Evolutionary conservation across 108 stramenopile genomes (phyloP), one percentile per base, ranked within the genome.

Genomic region (Skeletonema potamos): DNA sequence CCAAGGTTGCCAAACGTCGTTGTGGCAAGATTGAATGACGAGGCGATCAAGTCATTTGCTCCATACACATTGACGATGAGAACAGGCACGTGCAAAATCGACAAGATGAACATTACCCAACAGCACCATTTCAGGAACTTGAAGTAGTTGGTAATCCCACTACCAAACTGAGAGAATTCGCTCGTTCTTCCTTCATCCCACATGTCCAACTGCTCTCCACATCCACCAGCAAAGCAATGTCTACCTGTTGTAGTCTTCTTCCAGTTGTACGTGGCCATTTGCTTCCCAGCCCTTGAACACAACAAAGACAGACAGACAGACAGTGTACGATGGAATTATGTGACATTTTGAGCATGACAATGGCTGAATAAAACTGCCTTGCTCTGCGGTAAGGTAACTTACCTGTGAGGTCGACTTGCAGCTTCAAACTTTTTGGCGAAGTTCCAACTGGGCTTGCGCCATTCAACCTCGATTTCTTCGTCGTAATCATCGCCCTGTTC

Each of bases 141-240:
- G 78, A 89, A 89, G 62, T 89, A 89, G 34, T 89, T 89, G 1
- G 88, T 89, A 22, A 89, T 79, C 0, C 88, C 88, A 68, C 77
- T 79, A 2, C 88, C 88, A 74, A 82, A 86, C 29, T 83, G 84
- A 24, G 77, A 75, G 56, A 89, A 85, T 73, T 89, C 88, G 34
- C 77, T 80, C 12, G 71, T 79, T 28, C 76, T 58, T 34, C 86
- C 86, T 61, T 89, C 88, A 61, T 86, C 73, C 86, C 85, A 89
- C 22, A 89, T 62, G 68, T 89, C 88, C 46, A 86, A 62, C 62
- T 89, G 88, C 67, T 86, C 85, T 12, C 88, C 88, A 66, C 85
- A 89, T 7, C 84, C 84, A 44, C 74, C 66, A 9, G 82, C 64
- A 33, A 54, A 75, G 32, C 88, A 89, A 69, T 89, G 88, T 51